Base-by-base conservation (phyloP, 129 eudicot genomes). In the Tagetes erecta region DNA sequence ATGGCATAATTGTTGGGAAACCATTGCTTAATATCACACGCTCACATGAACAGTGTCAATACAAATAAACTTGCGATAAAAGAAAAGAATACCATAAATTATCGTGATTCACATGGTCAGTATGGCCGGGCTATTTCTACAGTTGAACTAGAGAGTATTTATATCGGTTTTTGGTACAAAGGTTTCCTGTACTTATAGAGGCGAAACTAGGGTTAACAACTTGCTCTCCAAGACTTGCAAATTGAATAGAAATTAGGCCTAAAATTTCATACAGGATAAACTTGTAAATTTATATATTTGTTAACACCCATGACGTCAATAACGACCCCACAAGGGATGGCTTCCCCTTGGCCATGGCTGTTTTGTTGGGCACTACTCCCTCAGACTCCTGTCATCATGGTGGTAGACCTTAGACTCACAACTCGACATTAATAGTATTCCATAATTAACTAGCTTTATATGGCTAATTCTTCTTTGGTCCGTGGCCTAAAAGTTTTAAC, bases 391-490 rank as follows among this genome's bases (percentile, higher is more conserved):
- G 10, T 34, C 7, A 9, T 53, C 60, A 4, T 53, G 60, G 4
- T 0, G 10, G 60, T 20, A 10, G 37, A 56, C 63, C 10, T 56
- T 12, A 56, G 11, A 56, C 63, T 30, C 36, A 56, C 37, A 56
- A 56, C 63, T 27, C 37, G 30, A 56, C 37, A 56, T 1, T 30
- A 27, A 56, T 6, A 27, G 56, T 30, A 56, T 56, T 56, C 12
- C 63, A 56, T 27, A 56, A 8, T 6, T 56, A 2, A 2, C 13
- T 13, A 30, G 38, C 64, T 57, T 31, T 57, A 57, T 53, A 46
- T 63, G 65, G 42, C 6, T 50, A 52, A 12, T 6, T 75, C 35
- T 51, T 63, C 9, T 65, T 65, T 75, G 31, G 31, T 33, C 36
- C 40, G 20, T 34, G 40, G 50, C 71, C 47, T 63, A 63, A 44